Evolutionary conservation across 2,329 filamentous ascomycete species (phyloP).

Genomic region (Incumbomyces lentus): DNA sequence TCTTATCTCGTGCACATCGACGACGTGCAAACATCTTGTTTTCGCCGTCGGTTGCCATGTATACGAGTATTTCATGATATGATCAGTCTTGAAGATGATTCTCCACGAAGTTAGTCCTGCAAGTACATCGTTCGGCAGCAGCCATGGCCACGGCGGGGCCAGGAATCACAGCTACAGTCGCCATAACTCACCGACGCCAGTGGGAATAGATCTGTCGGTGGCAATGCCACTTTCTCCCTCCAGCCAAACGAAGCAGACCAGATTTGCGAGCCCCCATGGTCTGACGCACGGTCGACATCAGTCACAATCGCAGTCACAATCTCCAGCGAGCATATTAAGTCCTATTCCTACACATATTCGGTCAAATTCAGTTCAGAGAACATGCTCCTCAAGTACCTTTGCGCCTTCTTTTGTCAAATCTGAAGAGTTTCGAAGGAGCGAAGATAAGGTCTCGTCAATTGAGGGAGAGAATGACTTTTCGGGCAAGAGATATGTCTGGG

Average conservation of each 20-base stretch:
- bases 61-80: background rate
- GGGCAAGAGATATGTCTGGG: conserved; percentile 95
- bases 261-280: conserved; percentile 46
- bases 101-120: conserved; percentile 4
- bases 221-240: conserved; percentile 17
- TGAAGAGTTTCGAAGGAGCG: conserved; percentile 57
- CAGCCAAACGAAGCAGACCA: conserved; percentile 61
- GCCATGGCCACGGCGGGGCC: conserved; percentile 15
- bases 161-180: conserved; percentile 73
- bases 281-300: conserved; percentile 57
- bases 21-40: too few relatives aligned
- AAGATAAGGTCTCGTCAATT: conserved; percentile 55
- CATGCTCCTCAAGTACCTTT: conserved; percentile 64
- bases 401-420: conserved; percentile 92
- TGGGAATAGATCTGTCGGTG: conserved; percentile 29
- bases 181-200: conserved; percentile 56
- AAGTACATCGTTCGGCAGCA: background rate
- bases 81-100: conserved; percentile 4
- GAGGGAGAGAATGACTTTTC: conserved; percentile 99
- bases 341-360: conserved; percentile 31
- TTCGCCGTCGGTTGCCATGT: conserved; percentile 1
- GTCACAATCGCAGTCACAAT: conserved; percentile 60
- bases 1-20: too few relatives aligned
- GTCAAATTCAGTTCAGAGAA: conserved; percentile 48
- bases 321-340: conserved; percentile 41